Evolutionary conservation across 2,329 filamentous ascomycete species (phyloP), one percentile per base, ranked within the genome.

Genomic region (Trichoderma koningiopsis): DNA sequence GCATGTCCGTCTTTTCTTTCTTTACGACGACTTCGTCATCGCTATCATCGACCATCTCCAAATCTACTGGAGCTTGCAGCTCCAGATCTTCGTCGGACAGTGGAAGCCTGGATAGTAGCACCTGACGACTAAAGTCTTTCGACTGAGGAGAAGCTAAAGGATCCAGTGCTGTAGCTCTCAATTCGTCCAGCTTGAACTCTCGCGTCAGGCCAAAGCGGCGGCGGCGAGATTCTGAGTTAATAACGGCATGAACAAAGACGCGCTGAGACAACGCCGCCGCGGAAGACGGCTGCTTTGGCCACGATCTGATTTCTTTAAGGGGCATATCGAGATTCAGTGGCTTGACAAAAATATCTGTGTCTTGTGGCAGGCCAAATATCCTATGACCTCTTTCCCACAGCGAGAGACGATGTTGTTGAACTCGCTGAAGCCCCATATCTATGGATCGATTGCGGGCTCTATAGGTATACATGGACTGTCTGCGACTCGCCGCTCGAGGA

Each of bases 191-290:
- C 70, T 87, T 80, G 70, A 89, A 86, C 22, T 80, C 81, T 35
- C 85, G 81, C 71, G 83, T 80, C 22, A 89, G 78, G 0, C 84
- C 72, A 71, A 87, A 83, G 1, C 85, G 79, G 59, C 81, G 79
- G 59, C 81, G 80, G 22, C 81, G 78, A 2, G 82, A 80, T 31
- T 73, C 71, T 5, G 78, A 78, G 35, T 74, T 77, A 35, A 79
- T 72, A 16, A 77, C 72, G 8, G 76, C 76, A 7, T 74, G 73
- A 4, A 76, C 73, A n/a, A 72, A 74, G 43, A 77, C 62, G 10
- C 65, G 73, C n/a, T 71, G 70, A 7, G 40, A 16, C 2, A 27
- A 22, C 14, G 55, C 27, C 16, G 60, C 64, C 24, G 49, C 8
- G 10, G 49, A 33, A 64, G 61, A 64, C 5, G 43, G 19, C 7